phyloP scores from a whole-genome alignment of 2,329 filamentous ascomycete genomes.

The Bipolaris sorokiniana region DNA sequence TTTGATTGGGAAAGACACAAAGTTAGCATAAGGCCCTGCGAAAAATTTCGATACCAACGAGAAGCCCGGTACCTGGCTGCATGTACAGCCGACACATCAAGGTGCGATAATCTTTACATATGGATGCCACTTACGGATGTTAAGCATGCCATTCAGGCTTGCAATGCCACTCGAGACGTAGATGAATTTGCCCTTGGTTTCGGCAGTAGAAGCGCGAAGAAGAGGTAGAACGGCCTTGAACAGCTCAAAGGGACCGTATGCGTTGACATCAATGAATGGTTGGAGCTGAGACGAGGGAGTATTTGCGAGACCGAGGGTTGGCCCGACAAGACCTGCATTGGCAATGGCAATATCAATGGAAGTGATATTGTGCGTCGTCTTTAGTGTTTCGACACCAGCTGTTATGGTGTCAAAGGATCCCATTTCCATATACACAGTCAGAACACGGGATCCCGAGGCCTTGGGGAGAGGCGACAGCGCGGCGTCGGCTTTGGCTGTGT shows the following conservation, averaged over 20 bases:
- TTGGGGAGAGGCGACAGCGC: slow-evolving; percentile 27
- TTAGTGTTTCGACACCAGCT: slow-evolving; percentile 12
- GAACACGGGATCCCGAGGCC: background rate
- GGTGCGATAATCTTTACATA: too few species aligned
- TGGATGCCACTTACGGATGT: background rate
- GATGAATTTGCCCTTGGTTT: slow-evolving; percentile 20
- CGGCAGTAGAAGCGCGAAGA: slow-evolving; percentile 4
- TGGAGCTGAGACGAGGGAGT: slow-evolving; percentile 12
- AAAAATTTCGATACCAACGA: background rate
- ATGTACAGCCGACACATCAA: background rate
- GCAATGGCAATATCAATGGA: background rate
- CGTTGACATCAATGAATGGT: slow-evolving; percentile 22
- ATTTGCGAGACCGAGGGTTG: background rate
- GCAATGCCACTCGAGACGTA: slow-evolving; percentile 21
- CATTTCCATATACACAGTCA: slow-evolving; percentile 19
- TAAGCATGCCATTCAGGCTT: slow-evolving; percentile 19
- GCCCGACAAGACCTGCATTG: background rate
- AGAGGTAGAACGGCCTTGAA: slow-evolving; percentile 20
- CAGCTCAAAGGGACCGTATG: slow-evolving; percentile 25
- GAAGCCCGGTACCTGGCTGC: background rate
- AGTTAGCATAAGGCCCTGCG: background rate
- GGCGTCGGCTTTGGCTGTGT: slow-evolving; percentile 27
- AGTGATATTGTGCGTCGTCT: background rate
- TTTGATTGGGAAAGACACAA: background rate
- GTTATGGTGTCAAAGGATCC: slow-evolving; percentile 31